Base-by-base conservation (phyloP, 345 rosid species). In the Pistacia atlantica region DNA sequence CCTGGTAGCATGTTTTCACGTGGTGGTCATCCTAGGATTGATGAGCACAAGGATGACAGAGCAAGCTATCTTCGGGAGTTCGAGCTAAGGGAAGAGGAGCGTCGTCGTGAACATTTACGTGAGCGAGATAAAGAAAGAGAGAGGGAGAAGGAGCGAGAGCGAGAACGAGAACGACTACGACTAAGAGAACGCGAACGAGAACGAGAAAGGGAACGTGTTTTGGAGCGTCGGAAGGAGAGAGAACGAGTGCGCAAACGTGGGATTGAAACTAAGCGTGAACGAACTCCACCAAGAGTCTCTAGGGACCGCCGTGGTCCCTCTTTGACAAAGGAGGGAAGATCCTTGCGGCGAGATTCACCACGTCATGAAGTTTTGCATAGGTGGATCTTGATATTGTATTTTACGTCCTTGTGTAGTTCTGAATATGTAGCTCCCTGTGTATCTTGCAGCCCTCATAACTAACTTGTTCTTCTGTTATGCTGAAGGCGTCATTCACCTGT, bases 401-500 rank as follows among this genome's bases (percentile, higher is more conserved):
- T 85, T 81, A 80, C 79, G 28, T 84, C 90, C 81, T 87, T 73
- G 80, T 85, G 77, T 87, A 83, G 89, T 90, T 89, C 84, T 91
- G 84, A 90, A 93, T 86, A 67, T 88, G 67, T 86, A 75, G 90
- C 88, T 80, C 80, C 80, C 75, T 87, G 82, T 84, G 67, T 82
- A 75, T 89, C 88, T 83, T 83, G 81, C 85, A 78, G 81, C 85
- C 84, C 81, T 81, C 88, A 38, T 63, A 79, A 88, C 98, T 96
- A 87, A 93, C 93, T 87, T 84, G 81, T 61, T 91, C 83, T 87
- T 95, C 94, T 93, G 86, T 91, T 89, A 87, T 93, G 92, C 91
- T 96, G 99, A 96, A 93, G 98, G 99, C 98, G 91, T 69, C 90
- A 81, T 79, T 88, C 99, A 89, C 98, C 97, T 42, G 78, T 88